Evolutionary conservation across 2,329 filamentous ascomycete species (phyloP).

Genomic region (Fusarium globosum): DNA sequence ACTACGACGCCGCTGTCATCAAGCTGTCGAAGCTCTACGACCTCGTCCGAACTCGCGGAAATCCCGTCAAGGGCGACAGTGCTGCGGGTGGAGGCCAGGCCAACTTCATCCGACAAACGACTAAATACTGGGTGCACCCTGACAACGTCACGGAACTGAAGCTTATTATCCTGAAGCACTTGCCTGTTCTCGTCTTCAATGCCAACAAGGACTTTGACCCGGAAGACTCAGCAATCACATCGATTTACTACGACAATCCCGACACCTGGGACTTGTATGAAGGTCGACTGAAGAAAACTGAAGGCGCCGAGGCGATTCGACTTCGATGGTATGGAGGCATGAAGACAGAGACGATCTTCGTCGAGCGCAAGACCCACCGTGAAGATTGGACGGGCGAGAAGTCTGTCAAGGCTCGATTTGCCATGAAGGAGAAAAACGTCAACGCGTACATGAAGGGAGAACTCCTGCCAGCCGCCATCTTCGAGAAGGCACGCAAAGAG

Average conservation of each 20-base stretch:
- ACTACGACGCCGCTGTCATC: constrained; percentile 95
- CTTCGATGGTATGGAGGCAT: constrained; percentile 98
- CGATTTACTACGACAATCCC: constrained; percentile 97
- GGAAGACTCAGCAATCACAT: constrained; percentile 93
- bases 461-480: constrained; percentile 86
- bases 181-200: constrained; percentile 97
- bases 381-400: constrained; percentile 99
- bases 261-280: constrained; percentile 94
- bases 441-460: constrained; percentile 89
- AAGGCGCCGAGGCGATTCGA: constrained; percentile 96
- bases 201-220: constrained; percentile 94
- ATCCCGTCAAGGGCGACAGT: constrained; percentile 91
- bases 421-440: constrained; percentile 96
- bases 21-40: constrained; percentile 97
- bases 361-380: constrained; percentile 97
- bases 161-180: constrained; percentile 96
- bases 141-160: constrained; percentile 99
- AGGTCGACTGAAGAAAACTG: constrained; percentile 95
- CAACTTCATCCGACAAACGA: constrained; percentile 96
- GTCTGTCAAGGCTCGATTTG: constrained; percentile 96
- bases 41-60: constrained; percentile 90
- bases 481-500: constrained; percentile 95
- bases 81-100: constrained; percentile 91
- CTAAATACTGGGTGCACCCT: constrained; percentile 99
- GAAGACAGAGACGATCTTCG: constrained; percentile 94